A percentile compares a stretch with the other conserved stretches of the same genome.
phyloP scores from a whole-genome alignment of 2,329 filamentous ascomycete genomes.

The Cercospora nicotianae region DNA sequence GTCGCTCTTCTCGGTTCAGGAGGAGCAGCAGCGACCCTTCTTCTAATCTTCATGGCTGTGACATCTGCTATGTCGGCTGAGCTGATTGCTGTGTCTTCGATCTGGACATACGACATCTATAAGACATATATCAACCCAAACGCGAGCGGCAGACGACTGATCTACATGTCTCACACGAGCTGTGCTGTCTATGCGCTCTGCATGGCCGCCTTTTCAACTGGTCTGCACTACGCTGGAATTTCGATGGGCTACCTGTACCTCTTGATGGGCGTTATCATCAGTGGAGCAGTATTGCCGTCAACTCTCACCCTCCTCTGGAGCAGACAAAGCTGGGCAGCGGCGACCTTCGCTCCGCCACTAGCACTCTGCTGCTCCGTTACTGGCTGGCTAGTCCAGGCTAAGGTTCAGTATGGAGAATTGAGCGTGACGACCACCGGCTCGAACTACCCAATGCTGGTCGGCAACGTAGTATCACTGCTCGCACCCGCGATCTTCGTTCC shows the following conservation, averaged over 20 bases:
- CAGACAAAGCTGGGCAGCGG: slow-evolving; percentile 74
- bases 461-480: slow-evolving; percentile 79
- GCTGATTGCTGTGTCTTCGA: slow-evolving; percentile 82
- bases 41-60: slow-evolving; percentile 88
- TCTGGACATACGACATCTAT: slow-evolving; percentile 86
- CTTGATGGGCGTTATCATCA: slow-evolving; percentile 90
- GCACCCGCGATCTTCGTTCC: slow-evolving; percentile 74
- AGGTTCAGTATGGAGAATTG: slow-evolving; percentile 66
- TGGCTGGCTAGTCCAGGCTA: slow-evolving; percentile 76
- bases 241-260: slow-evolving; percentile 87
- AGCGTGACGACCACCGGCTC: slow-evolving; percentile 73
- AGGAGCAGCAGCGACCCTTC: slow-evolving; percentile 73
- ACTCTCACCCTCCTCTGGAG: slow-evolving; percentile 79
- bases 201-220: slow-evolving; percentile 77
- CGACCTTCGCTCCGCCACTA: slow-evolving; percentile 66
- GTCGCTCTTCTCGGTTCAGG: slow-evolving; percentile 79
- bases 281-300: slow-evolving; percentile 71
- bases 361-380: slow-evolving; percentile 68
- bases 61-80: slow-evolving; percentile 81
- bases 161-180: slow-evolving; percentile 74
- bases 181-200: slow-evolving; percentile 73
- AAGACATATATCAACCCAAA: slow-evolving; percentile 79
- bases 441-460: slow-evolving; percentile 86
- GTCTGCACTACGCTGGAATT: slow-evolving; percentile 61
- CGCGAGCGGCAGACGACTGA: slow-evolving; percentile 73